Conservation (phyloP, 1,139 yeast species). For the Debaryomycetaceae sp. region DNA sequence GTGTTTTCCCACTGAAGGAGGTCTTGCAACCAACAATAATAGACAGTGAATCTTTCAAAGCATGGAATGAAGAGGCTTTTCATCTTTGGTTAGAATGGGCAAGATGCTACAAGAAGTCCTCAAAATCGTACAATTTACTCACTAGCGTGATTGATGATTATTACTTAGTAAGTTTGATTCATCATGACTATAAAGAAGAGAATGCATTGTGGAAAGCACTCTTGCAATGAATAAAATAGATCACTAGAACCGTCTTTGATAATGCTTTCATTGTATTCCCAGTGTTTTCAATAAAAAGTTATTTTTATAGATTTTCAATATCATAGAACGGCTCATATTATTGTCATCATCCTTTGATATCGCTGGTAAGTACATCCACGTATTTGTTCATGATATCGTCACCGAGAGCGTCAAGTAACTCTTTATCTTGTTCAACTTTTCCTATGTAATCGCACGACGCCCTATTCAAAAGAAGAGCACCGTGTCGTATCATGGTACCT, state of each 20-base stretch:
- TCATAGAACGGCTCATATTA: background rate
- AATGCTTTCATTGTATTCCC: no score
- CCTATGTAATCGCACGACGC: conserved; percentile 35
- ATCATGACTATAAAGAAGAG: conserved; percentile 78
- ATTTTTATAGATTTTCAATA: background rate
- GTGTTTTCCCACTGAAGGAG: conserved; percentile 85
- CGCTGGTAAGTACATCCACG: conserved; percentile 26
- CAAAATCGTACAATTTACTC: conserved; percentile 58
- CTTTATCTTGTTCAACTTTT: conserved; percentile 18
- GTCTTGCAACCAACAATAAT: conserved; percentile 85
- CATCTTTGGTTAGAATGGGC: conserved; percentile 92
- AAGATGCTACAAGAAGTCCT: conserved; percentile 59
- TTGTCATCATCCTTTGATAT: conserved; percentile 11
- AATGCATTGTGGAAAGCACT: conserved; percentile 75
- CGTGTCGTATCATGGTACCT: conserved; percentile 33
- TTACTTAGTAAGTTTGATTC: conserved; percentile 76
- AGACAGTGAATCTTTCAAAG: conserved; percentile 81
- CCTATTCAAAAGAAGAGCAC: conserved; percentile 30
- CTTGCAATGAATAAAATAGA: conserved; percentile 22
- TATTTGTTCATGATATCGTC: conserved; percentile 33
- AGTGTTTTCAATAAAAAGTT: no score
- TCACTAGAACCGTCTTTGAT: background rate
- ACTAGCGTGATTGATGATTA: conserved; percentile 59
- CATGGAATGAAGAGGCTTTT: conserved; percentile 95
- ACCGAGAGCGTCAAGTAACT: conserved; percentile 25